Evolutionary conservation across 805 yeast species (phyloP).

Genomic region (Pichia cephalocereana): DNA sequence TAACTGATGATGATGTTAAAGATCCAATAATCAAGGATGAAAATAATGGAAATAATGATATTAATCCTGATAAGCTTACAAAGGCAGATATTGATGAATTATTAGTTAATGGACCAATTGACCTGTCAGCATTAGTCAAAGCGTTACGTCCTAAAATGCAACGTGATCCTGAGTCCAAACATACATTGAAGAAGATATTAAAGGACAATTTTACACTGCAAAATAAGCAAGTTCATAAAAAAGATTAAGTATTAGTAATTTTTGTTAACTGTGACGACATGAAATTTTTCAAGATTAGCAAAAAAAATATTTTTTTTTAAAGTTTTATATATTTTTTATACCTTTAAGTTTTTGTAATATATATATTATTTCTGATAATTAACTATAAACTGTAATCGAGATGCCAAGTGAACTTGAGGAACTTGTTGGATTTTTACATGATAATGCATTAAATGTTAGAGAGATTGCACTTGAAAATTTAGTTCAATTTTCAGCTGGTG

Average conservation of each 20-base stretch:
- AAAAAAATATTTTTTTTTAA: not conserved
- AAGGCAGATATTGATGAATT: slow-evolving; percentile 63
- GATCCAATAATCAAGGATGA: not conserved
- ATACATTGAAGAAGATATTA: slow-evolving; percentile 38
- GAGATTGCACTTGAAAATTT: slow-evolving; percentile 79
- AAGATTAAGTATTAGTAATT: not conserved
- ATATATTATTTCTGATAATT: too few relatives aligned
- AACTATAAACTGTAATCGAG: not conserved
- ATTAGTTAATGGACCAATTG: slow-evolving; percentile 44
- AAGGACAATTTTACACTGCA: slow-evolving; percentile 23
- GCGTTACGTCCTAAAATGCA: slow-evolving; percentile 54
- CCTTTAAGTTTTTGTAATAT: too few relatives aligned
- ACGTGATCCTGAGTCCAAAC: slow-evolving; percentile 55
- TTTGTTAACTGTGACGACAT: too few relatives aligned
- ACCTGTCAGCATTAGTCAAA: slow-evolving; percentile 47
- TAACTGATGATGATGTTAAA: slow-evolving; percentile 11
- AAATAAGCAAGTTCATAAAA: slow-evolving; percentile 24
- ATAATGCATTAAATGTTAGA: slow-evolving; percentile 69
- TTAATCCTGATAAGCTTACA: slow-evolving; percentile 27
- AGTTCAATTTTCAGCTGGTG: slow-evolving; percentile 70
- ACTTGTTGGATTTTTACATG: slow-evolving; percentile 72
- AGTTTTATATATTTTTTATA: too few relatives aligned
- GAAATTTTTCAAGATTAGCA: not conserved
- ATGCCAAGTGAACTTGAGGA: slow-evolving; percentile 19
- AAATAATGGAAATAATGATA: not conserved